Conservation (phyloP, 2,329 filamentous ascomycete species). For the Botryosphaeria dothidea region DNA sequence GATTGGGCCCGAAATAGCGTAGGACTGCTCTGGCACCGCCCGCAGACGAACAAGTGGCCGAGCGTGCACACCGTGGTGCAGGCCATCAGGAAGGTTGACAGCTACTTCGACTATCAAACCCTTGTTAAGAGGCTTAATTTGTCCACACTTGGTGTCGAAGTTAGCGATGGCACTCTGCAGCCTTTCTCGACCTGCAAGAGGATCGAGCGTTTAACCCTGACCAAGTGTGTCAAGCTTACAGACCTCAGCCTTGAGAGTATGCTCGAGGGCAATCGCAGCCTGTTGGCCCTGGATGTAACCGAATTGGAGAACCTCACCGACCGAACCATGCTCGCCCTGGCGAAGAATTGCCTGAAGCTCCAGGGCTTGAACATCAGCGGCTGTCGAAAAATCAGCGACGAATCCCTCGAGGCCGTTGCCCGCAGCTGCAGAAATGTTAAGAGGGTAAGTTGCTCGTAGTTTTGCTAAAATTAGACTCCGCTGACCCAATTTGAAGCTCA, state of each 20-base stretch:
- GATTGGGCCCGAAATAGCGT: conserved; percentile 92
- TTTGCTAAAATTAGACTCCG: not conserved
- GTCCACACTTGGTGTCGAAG: conserved; percentile 69
- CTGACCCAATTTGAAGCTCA: conserved; percentile 60
- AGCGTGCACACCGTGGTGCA: conserved; percentile 79
- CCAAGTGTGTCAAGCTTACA: conserved; percentile 81
- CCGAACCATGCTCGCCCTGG: conserved; percentile 73
- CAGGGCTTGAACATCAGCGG: conserved; percentile 92
- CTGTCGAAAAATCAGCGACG: conserved; percentile 81
- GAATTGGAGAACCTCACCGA: conserved; percentile 80
- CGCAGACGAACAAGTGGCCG: conserved; percentile 82
- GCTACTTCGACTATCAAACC: conserved; percentile 85
- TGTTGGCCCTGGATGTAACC: conserved; percentile 89
- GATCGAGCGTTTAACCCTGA: conserved; percentile 89
- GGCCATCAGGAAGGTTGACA: conserved; percentile 70
- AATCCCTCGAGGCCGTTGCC: conserved; percentile 79
- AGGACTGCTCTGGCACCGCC: conserved; percentile 91
- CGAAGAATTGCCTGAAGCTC: conserved; percentile 77
- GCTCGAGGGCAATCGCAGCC: conserved; percentile 73
- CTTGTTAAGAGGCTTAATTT: conserved; percentile 92
- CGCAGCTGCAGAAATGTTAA: conserved; percentile 84
- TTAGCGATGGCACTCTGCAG: conserved; percentile 87
- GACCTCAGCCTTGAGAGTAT: conserved; percentile 81
- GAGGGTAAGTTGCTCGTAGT: conserved; percentile 58
- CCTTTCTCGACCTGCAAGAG: conserved; percentile 83